These are phyloP conservation scores for Neofusicoccum ribis DNA, from an alignment of 2,329 filamentous ascomycete genomes.

Conservation along the genomic window DNA sequence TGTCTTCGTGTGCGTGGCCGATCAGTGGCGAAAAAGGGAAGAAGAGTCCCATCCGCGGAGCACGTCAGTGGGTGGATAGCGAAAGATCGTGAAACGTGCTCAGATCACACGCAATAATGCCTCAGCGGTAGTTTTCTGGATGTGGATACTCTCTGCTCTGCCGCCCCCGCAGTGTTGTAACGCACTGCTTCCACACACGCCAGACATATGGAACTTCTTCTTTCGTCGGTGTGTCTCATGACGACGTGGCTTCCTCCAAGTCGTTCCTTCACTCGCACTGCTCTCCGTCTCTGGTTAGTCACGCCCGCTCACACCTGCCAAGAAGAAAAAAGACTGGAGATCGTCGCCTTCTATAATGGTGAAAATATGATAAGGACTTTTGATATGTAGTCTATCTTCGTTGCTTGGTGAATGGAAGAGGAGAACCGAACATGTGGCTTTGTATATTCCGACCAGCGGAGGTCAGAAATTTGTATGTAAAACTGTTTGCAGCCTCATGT, in stretches of 20 bases:
- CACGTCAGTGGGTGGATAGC: too few species aligned
- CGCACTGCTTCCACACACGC: not conserved
- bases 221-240: not conserved
- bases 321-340: not conserved
- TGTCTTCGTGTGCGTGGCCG: not conserved
- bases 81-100: conserved; percentile 14
- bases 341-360: too few species aligned
- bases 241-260: not conserved
- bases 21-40: not conserved
- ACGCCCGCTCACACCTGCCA: not conserved
- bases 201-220: not conserved
- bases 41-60: not conserved
- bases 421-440: not conserved
- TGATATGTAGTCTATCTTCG: not conserved
- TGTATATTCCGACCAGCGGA: conserved; percentile 5
- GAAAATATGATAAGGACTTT: too few species aligned
- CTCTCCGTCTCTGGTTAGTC: not conserved
- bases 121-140: not conserved
- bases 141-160: not conserved
- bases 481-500: not conserved
- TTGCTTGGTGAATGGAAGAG: not conserved
- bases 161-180: not conserved
- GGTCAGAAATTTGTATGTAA: not conserved
- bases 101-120: conserved; percentile 9
- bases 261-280: not conserved